phyloP scores from a whole-genome alignment of 129 eudicot genomes.

The Artemisia tridentata region DNA sequence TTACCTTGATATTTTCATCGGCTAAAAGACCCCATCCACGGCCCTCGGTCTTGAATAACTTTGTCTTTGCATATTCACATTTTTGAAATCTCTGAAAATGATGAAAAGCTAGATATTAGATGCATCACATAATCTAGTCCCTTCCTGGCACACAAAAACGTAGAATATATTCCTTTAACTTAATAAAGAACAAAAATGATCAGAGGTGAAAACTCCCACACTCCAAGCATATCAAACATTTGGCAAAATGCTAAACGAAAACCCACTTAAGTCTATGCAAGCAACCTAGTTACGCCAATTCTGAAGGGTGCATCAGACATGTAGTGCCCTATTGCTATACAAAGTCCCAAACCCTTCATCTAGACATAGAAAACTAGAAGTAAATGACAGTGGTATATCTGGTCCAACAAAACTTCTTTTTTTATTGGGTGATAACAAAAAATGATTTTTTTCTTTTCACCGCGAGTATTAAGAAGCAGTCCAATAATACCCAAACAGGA shows the following conservation, averaged over 20 bases:
- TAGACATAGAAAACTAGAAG: background rate
- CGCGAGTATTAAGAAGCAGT: no score
- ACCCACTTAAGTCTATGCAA: background rate
- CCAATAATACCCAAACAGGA: no score
- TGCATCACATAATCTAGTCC: constrained; percentile 8
- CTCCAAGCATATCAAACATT: background rate
- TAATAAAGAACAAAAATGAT: constrained; percentile 1
- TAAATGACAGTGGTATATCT: background rate
- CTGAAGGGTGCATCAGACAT: background rate
- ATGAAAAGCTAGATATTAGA: constrained; percentile 10
- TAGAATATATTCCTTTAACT: constrained; percentile 1
- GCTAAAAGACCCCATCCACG: constrained; percentile 99
- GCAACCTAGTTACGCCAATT: background rate
- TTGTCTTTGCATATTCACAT: constrained; percentile 74
- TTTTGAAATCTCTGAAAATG: constrained; percentile 76
- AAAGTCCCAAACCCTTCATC: background rate
- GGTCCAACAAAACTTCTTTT: no score
- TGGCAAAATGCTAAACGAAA: background rate
- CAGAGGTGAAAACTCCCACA: background rate
- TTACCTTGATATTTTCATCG: constrained; percentile 72
- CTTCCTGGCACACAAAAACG: constrained; percentile 8
- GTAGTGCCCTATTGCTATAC: background rate
- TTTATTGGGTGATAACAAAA: no score
- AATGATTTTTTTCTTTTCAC: no score
- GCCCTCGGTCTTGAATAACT: constrained; percentile 79